Evolutionary conservation across 441 rosid genomes (phyloP), one percentile per base, ranked within the genome.

Genomic region (Mallotus repandus): DNA sequence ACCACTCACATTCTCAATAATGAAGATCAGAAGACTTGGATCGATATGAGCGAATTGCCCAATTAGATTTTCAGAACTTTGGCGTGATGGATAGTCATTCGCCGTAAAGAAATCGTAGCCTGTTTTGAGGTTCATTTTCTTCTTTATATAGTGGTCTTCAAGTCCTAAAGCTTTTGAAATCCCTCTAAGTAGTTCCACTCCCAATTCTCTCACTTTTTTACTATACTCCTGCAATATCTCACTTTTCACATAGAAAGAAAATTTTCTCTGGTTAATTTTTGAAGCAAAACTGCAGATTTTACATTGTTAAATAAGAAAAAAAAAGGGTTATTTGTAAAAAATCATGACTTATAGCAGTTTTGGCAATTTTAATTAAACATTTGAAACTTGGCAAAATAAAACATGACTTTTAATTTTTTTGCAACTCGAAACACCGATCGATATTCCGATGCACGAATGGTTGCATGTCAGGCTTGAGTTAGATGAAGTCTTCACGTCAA

Each of bases 71-170:
- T 65, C 55, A 18, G 70, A 65, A 21, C 18, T 25, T 46, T 55
- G 57, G 25, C 71, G 71, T 62, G 78, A 32, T 41, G 78, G 68
- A 16, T 75, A 75, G 32, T 68, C 55, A 50, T 75, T 75, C 25
- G 68, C 78, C 3, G 73, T 75, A 49, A 65, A 56, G 56, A 73
- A 73, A 56, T 25, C 63, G 14, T 65, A 57, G 46, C 76, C 76
- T 25, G 68, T 10, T 7, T 68, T 56, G 45, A 75, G 8, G 3
- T 75, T 68, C 69, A 68, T 41, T 61, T 62, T 62, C 54, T 61
- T 75, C 72, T 68, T 69, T n/a, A 75, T 68, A 4, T 61, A 68
- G 19, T 5, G 10, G 25, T 61, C 53, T 53, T 68, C 73, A 18
- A 60, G 19, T 41, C 78, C 73, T 22, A 74, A 54, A 3, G 68